Evolutionary conservation across 306 rosid genomes (phyloP), one percentile per base, ranked within the genome.

Genomic region (Carpinus fangiana): DNA sequence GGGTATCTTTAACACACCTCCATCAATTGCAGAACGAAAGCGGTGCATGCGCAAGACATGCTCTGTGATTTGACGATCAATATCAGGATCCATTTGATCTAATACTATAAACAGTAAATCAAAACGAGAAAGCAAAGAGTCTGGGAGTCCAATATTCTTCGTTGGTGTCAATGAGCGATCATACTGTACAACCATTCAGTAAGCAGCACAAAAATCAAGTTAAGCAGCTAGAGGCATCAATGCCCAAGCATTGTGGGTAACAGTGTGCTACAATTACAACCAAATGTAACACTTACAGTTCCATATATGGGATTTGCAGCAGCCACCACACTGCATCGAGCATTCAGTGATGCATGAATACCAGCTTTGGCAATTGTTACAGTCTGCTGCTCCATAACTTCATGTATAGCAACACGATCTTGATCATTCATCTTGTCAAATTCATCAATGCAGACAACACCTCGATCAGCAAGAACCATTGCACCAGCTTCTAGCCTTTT

Each of bases 261-360:
- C 73, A 54, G 23, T 48, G 47, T 74, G 41, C 45, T 21, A 34
- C 43, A 61, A 34, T 43, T 73, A 73, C 61, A 2, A n/a, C n/a
- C 53, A 73, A 62, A 62, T 62, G 60, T 48, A 65, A 60, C 78
- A 88, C 96, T 90, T 85, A 93, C 99, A 80, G 97, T 90, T 84
- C 99, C 99, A 89, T 95, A 95, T 77, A 95, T 95, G 81, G 99
- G 99, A 89, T 95, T 95, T 75, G 99, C 99, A 56, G 99, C 99
- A 76, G 99, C 99, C 67, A 95, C 97, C 84, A 93, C 99, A 83
- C 99, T 95, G 88, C 99, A 95, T 23, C 99, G 88, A 12, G 99
- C 99, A 78, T 95, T 95, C 48, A 95, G 91, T 47, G 99, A 95
- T 67, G 99, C 99, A 82, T 95, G 99, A 85, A 95, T 95, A 69